Conservation (phyloP, 2,329 filamentous ascomycete species). For the Stagonosporopsis vannaccii region DNA sequence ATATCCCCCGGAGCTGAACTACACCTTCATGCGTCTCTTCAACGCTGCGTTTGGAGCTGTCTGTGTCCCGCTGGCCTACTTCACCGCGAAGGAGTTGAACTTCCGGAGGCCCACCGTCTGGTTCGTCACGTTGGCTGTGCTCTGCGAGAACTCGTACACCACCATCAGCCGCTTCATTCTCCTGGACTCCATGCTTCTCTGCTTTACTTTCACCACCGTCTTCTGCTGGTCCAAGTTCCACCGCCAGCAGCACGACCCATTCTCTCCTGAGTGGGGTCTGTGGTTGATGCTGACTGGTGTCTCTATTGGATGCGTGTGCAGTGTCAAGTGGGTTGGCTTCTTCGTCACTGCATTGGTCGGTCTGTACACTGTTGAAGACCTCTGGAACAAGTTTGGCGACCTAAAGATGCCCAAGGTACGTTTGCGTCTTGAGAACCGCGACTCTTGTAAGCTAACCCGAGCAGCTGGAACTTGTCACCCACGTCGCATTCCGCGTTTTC, state of each 20-base stretch:
- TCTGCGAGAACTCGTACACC: slow-evolving; percentile 99
- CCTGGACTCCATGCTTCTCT: slow-evolving; percentile 97
- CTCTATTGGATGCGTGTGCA: slow-evolving; percentile 97
- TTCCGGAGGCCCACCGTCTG: slow-evolving; percentile 88
- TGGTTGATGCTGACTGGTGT: slow-evolving; percentile 94
- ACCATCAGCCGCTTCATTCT: slow-evolving; percentile 99
- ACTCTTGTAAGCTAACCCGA: slow-evolving; percentile 28
- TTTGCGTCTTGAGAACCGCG: neutral
- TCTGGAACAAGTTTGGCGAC: slow-evolving; percentile 98
- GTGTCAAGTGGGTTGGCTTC: slow-evolving; percentile 96
- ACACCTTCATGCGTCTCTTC: slow-evolving; percentile 98
- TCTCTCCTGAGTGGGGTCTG: slow-evolving; percentile 89
- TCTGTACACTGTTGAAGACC: slow-evolving; percentile 92
- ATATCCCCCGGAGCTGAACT: slow-evolving; percentile 93
- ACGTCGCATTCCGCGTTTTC: slow-evolving; percentile 79
- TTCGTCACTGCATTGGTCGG: slow-evolving; percentile 96
- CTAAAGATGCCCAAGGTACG: slow-evolving; percentile 82
- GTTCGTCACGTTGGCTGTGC: slow-evolving; percentile 94
- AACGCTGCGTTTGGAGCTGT: slow-evolving; percentile 93
- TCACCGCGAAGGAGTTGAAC: slow-evolving; percentile 88
- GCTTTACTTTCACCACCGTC: slow-evolving; percentile 97
- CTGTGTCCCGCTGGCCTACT: slow-evolving; percentile 94
- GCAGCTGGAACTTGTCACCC: slow-evolving; percentile 72
- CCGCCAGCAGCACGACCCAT: slow-evolving; percentile 82
- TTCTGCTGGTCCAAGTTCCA: slow-evolving; percentile 99